Evolutionary conservation across 208 protist genomes (phyloP), one percentile per base, ranked within the genome.

Genomic region (Phytomonas francai): DNA sequence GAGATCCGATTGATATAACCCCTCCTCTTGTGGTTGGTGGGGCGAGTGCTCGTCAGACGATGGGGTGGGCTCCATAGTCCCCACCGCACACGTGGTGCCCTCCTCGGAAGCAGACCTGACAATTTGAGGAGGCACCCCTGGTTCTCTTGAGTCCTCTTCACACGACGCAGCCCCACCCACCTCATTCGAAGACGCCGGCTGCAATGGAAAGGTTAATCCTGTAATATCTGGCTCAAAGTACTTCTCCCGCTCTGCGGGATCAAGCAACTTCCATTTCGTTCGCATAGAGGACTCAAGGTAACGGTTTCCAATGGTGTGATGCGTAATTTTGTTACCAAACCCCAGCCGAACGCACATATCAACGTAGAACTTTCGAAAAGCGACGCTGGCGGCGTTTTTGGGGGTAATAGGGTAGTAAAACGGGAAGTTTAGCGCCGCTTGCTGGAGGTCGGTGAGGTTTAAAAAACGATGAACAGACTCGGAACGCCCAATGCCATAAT

Each of bases 391-490:
- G 9, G 68, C 60, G 11, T 30, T 42, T 32, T 57, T 36, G 0
- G 83, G 68, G 54, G 80, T 66, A 58, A 95, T 90, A 29, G 83
- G 73, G 14, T 76, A 51, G 56, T 84, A 89, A 59, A 95, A 95
- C 32, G 85, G 88, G 65, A 93, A 95, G 39, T 85, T 78, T 68
- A 95, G 57, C 31, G 90, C 90, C 0, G 85, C 81, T 39, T 78
- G 77, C 71, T 95, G 87, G 59, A 89, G 67, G 27, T 95, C 87
- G 8, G 72, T 80, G 0, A 95, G 80, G 12, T 62, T 28, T 0
- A 61, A 28, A 71, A 75, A 93, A 33, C 74, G 71, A 28, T 69
- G 59, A 42, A 76, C 62, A 12, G 78, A 70, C 36, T 92, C 80
- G 14, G 70, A 67, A 22, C 83, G 72, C 0, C 57, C 11, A 33